phyloP scores from a whole-genome alignment of 177 flowering plant species.

The Vitis hybrid region DNA sequence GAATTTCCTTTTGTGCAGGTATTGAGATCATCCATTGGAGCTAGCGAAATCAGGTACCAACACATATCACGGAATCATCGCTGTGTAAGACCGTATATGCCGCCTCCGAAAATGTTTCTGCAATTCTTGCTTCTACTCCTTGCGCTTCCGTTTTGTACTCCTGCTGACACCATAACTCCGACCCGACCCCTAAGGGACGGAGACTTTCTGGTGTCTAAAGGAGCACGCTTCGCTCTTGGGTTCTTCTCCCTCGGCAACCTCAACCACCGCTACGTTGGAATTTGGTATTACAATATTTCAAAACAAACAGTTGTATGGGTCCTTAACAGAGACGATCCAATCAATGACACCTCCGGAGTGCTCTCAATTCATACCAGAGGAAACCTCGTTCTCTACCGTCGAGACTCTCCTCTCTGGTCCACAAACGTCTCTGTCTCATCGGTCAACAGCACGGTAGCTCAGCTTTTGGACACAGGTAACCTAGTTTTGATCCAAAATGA shows the following conservation, averaged over 20 bases:
- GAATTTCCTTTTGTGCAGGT: too few relatives aligned
- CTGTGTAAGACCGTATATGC: too few relatives aligned
- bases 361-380: background rate
- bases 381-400: background rate
- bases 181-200: constrained; percentile 25
- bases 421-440: background rate
- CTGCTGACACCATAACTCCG: constrained; percentile 13
- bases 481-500: constrained; percentile 1
- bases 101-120: background rate
- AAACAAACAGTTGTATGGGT: background rate
- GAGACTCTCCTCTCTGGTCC: background rate
- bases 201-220: constrained; percentile 15
- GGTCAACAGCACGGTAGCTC: background rate
- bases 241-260: constrained; percentile 41
- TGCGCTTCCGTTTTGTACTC: constrained; percentile 1
- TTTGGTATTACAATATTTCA: background rate
- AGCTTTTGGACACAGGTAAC: constrained; percentile 25
- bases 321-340: background rate
- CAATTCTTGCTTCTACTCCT: background rate
- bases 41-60: too few relatives aligned
- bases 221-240: constrained; percentile 21
- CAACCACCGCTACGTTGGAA: constrained; percentile 29
- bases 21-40: too few relatives aligned
- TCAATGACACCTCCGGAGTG: background rate
- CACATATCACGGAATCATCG: too few relatives aligned